Base-by-base conservation (phyloP, 495 filamentous ascomycete species). In the Cryomyces antarcticus region DNA sequence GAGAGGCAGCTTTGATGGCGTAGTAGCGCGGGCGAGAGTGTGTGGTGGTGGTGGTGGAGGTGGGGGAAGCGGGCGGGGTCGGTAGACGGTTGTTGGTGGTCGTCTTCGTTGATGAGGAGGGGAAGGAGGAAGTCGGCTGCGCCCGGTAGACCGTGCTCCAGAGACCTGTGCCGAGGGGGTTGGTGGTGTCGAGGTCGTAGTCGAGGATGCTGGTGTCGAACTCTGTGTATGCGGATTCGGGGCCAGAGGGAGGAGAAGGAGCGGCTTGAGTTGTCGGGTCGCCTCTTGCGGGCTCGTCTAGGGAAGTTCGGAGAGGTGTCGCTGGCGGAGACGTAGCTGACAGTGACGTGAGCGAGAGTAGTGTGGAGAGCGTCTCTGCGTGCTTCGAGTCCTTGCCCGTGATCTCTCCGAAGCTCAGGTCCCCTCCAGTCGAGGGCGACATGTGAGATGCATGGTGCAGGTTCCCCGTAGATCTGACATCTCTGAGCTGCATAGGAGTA, bases 101-200 rank as follows among this genome's bases (percentile, higher is more conserved):
- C 41, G 5, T 34, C 17, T 28, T 12, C 30, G 7, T 38, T 39
- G 29, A 11, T 28, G 17, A 28, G 24, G 17, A 6, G 31, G 3
- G 30, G 43, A 37, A 30, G 29, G 30, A 12, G 34, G n/a, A 6
- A 13, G 36, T 24, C 39, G 54, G 30, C 30, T 50, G 36, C 4
- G 54, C 72, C 41, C 63, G 65, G 55, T 72, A 75, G 7, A 79
- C 75, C 10, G 63, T 65, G 51, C 75, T 79, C 73, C 74, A 78
- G 5, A 63, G 63, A 7, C 75, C 75, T 38, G 57, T 63, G 30
- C 74, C 75, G 31, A 70, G 39, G 0, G 47, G 28, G 34, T 47
- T 55, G 29, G 54, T 48, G 12, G 50, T 56, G 9, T 50, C 42
- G 17, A 60, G 39, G 27, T 52, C 52, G 42, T 60, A 62, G 41